phyloP scores from a whole-genome alignment of 2,329 filamentous ascomycete genomes.

The Sarocladiaceae sp. region DNA sequence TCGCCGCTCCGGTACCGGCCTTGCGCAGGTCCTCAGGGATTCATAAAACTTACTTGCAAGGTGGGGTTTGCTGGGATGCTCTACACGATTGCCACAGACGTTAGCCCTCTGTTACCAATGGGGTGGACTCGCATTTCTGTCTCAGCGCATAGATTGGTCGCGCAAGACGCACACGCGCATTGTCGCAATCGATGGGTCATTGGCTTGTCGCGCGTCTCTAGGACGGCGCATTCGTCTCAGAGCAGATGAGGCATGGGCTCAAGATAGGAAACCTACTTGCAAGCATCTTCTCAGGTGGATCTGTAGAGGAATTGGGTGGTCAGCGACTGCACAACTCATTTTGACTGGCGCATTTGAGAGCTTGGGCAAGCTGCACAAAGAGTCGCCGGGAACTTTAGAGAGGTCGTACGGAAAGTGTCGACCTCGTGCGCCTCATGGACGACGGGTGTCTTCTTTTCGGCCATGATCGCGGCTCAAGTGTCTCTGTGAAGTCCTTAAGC shows the following conservation, averaged over 20 bases:
- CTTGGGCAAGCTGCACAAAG: background rate
- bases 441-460: constrained; percentile 43
- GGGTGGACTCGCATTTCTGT: background rate
- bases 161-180: background rate
- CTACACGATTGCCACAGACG: constrained; percentile 29
- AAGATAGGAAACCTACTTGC: constrained; percentile 47
- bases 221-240: background rate
- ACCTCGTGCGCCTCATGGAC: constrained; percentile 72
- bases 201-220: constrained; percentile 3
- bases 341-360: background rate
- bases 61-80: constrained; percentile 66
- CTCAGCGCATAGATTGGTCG: background rate
- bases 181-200: constrained; percentile 8
- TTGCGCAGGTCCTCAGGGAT: constrained; percentile 6
- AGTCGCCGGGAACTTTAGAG: background rate
- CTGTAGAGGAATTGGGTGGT: constrained; percentile 28
- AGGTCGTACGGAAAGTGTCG: constrained; percentile 60
- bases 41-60: constrained; percentile 46
- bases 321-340: constrained; percentile 10
- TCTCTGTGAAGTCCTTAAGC: background rate
- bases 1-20: constrained; percentile 7
- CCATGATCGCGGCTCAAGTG: constrained; percentile 28
- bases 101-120: constrained; percentile 1
- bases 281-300: constrained; percentile 61
- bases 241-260: background rate